phyloP scores from a whole-genome alignment of 1,139 yeast genomes.

The Zygosaccharomyces pseudobailii region DNA sequence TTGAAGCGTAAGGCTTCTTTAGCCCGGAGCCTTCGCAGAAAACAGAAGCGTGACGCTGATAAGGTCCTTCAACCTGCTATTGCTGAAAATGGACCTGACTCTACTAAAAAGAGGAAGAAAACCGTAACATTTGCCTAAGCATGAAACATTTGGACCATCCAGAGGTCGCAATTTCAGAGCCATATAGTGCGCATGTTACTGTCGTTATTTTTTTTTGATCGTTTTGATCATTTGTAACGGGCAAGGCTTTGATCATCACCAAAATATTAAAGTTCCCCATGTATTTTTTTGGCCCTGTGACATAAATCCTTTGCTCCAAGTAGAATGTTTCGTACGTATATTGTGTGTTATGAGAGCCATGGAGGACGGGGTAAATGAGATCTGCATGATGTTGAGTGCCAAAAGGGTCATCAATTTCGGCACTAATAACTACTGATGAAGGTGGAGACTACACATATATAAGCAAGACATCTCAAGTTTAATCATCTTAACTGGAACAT shows the following conservation, averaged over 20 bases:
- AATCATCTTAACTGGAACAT: no score
- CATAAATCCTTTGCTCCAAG: neutral
- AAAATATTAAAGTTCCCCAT: neutral
- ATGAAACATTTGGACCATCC: neutral
- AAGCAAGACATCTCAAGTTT: neutral
- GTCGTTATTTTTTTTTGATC: no score
- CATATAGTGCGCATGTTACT: no score
- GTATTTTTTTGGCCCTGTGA: neutral
- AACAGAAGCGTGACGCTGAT: slow-evolving; percentile 52
- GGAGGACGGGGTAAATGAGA: neutral
- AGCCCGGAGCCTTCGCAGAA: slow-evolving; percentile 67
- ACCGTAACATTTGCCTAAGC: slow-evolving; percentile 23
- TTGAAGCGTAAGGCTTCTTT: slow-evolving; percentile 63
- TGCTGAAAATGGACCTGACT: slow-evolving; percentile 27
- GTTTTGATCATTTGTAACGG: neutral
- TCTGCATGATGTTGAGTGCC: neutral
- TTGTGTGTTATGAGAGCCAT: neutral
- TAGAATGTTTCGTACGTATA: neutral
- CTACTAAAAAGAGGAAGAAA: slow-evolving; percentile 15
- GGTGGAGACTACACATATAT: neutral
- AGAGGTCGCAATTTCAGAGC: no score
- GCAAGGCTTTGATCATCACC: neutral
- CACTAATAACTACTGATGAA: neutral
- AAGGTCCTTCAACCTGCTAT: slow-evolving; percentile 35
- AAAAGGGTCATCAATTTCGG: neutral